A percentile compares a stretch with the other conserved stretches of the same genome.
phyloP scores from a whole-genome alignment of 306 rosid species.

The Medicago arabica region DNA sequence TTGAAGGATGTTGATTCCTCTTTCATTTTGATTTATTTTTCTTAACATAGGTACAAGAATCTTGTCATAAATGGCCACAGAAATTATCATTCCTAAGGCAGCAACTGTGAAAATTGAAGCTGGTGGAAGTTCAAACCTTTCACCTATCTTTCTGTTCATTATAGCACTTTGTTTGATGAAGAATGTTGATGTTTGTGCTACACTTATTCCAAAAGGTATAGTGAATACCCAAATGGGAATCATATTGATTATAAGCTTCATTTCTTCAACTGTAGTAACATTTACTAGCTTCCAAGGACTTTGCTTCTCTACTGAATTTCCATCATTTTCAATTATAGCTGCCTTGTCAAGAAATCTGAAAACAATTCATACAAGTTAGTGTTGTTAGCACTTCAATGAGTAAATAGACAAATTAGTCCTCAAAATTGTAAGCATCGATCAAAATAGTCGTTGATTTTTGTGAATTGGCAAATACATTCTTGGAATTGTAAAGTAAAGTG shows the following conservation, averaged over 20 bases:
- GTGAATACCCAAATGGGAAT: constrained; percentile 85
- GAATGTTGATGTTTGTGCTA: constrained; percentile 83
- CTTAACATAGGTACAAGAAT: constrained; percentile 68
- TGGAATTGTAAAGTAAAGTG: too few species aligned
- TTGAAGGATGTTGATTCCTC: constrained; percentile 90
- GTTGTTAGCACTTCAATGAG: neutral
- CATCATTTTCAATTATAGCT: constrained; percentile 59
- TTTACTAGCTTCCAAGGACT: constrained; percentile 77
- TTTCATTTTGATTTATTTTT: constrained; percentile 66
- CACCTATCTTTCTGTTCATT: constrained; percentile 54
- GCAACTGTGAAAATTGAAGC: constrained; percentile 73
- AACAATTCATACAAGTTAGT: neutral
- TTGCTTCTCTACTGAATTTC: constrained; percentile 48
- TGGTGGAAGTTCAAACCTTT: constrained; percentile 66
- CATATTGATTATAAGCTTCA: constrained; percentile 84
- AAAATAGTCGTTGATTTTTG: too few species aligned
- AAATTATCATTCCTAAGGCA: constrained; percentile 75
- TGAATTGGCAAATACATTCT: too few species aligned
- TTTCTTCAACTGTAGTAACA: constrained; percentile 79
- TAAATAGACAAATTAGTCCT: too few species aligned
- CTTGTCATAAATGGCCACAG: constrained; percentile 75
- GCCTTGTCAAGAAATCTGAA: constrained; percentile 92
- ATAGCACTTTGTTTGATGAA: constrained; percentile 75
- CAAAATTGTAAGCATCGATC: too few species aligned
- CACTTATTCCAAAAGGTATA: constrained; percentile 73